Evolutionary conservation across 768 basidiomycete genomes (phyloP).

Genomic region (Myochromella boudieri): DNA sequence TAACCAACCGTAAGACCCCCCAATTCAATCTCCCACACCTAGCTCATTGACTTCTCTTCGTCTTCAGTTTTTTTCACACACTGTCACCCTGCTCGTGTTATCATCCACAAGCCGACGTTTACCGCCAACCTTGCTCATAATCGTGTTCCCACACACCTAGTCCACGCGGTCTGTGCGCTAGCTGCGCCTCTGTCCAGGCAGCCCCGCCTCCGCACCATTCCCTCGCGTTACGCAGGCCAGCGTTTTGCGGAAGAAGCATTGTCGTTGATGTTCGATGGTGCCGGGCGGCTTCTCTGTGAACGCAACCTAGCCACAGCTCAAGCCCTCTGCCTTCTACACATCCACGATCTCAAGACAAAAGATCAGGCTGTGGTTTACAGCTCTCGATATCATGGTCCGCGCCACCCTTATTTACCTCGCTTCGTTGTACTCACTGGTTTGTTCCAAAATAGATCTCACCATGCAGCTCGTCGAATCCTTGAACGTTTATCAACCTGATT

Average conservation of each 20-base stretch:
- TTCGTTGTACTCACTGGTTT: slow-evolving; percentile 22
- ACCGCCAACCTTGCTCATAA: slow-evolving; percentile 63
- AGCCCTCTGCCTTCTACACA: slow-evolving; percentile 70
- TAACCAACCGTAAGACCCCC: slow-evolving; percentile 63
- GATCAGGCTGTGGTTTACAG: slow-evolving; percentile 36
- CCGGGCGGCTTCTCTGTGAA: slow-evolving; percentile 61
- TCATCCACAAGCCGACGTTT: slow-evolving; percentile 82
- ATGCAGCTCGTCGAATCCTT: slow-evolving; percentile 67
- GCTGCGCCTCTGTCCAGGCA: slow-evolving; percentile 77
- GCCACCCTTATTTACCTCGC: slow-evolving; percentile 12
- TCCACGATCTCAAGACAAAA: slow-evolving; percentile 57
- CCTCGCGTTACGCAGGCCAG: slow-evolving; percentile 55
- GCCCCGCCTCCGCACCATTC: slow-evolving; percentile 55
- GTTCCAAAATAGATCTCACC: slow-evolving; percentile 50
- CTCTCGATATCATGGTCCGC: slow-evolving; percentile 51
- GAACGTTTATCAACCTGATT: slow-evolving; percentile 63
- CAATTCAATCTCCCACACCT: slow-evolving; percentile 12
- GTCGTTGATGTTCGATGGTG: slow-evolving; percentile 69
- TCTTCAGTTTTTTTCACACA: slow-evolving; percentile 76
- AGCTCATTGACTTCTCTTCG: slow-evolving; percentile 13
- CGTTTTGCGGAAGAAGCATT: slow-evolving; percentile 62
- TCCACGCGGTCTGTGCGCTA: slow-evolving; percentile 74
- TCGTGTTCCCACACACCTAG: slow-evolving; percentile 66
- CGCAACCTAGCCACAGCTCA: slow-evolving; percentile 72
- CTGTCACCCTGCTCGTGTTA: slow-evolving; percentile 72